Base-by-base conservation (phyloP, 163 green algal species). In the Scenedesmus sp. region DNA sequence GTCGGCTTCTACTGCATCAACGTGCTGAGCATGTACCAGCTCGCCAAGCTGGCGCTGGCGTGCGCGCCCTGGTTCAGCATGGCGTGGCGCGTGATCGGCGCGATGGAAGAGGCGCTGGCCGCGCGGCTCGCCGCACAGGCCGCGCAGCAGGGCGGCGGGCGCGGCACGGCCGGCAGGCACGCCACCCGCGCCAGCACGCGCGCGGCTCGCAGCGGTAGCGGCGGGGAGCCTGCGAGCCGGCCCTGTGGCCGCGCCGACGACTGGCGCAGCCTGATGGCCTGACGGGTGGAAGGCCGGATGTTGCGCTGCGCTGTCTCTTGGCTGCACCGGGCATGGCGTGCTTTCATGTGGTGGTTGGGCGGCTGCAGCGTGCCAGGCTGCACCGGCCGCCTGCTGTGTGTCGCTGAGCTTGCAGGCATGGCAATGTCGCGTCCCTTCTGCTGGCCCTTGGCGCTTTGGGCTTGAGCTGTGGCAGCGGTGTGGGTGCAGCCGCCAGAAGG, bases 1-100 rank as follows among this genome's bases (percentile, higher is more conserved):
- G 87, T 91, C 1, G 87, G 87, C 56, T 91, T 91, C 35, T 91
- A 91, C 87, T 87, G 79, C 79, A 91, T 91, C 87, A 91, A 91
- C 53, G 87, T 91, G 53, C 53, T 91, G 12, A 86, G 73, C 15
- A 10, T 82, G 24, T 87, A 72, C 16, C 78, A 91, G 78, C 78
- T 91, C 10, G 87, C 87, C 0, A 70, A 79, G 56, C 16, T 91
- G 12, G 56, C 46, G 13, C 40, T 91, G n/a, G 37, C 56, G 7
- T 81, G 40, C 40, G 72, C n/a, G 20, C 87, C 87, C 0, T 91
- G 78, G 78, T 91, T 91, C 78, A 73, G 78, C 78, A 87, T 83
- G 51, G 87, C 87, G 9, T 91, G 87, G 87, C 40, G 87, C 22
- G 87, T 91, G 42, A n/a, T 87, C 24, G 87, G 78, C 3, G 87